Evolutionary conservation across 805 yeast genomes (phyloP), one percentile per base, ranked within the genome.

Genomic region (Saturnispora gosingensis): DNA sequence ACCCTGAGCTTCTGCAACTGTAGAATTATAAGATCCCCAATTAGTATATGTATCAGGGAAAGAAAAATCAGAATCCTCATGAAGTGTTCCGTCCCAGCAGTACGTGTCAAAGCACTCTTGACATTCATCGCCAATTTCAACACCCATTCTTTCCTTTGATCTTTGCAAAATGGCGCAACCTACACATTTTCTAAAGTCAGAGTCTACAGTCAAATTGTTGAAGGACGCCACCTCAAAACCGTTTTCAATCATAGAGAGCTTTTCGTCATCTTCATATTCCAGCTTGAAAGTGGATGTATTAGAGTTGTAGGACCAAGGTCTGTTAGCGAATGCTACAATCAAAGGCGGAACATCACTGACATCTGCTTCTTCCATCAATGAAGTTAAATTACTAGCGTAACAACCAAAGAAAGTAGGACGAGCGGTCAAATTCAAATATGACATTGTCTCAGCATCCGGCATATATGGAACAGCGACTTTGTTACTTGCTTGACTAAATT

Each of bases 351-450:
- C 58, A 15, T 64, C 63, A 32, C 64, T 67, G 30, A 68, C 68
- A 7, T 61, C 62, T 16, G 63, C 62, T 38, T 64, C 70, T 27
- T 73, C 70, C 43, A 72, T 63, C 54, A 83, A 70, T 15, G 66
- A 69, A 7, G 89, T 80, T 62, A 83, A 68, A 61, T 85, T 84
- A 1, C 67, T 57, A 4, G 86, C 74, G 61, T 85, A 76, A 67
- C 96, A 88, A 34, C 96, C 96, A 64, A 88, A 88, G 70, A 88
- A 88, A 0, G 84, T 74, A 48, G 96, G 95, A 54, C 69, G 75
- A 9, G 82, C 71, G 15, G 87, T 82, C 56, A 87, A 71, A 53
- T 84, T 84, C 56, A 70, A 59, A 53, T 75, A 74, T 25, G 78
- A 61, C 65, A 87, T 84, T 0, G 89, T 76, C 43, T 73, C 67